A percentile compares a stretch with the other conserved stretches of the same genome.
Evolutionary conservation across 2,329 filamentous ascomycete species (phyloP).

Genomic region (Diplodia sapinea): DNA sequence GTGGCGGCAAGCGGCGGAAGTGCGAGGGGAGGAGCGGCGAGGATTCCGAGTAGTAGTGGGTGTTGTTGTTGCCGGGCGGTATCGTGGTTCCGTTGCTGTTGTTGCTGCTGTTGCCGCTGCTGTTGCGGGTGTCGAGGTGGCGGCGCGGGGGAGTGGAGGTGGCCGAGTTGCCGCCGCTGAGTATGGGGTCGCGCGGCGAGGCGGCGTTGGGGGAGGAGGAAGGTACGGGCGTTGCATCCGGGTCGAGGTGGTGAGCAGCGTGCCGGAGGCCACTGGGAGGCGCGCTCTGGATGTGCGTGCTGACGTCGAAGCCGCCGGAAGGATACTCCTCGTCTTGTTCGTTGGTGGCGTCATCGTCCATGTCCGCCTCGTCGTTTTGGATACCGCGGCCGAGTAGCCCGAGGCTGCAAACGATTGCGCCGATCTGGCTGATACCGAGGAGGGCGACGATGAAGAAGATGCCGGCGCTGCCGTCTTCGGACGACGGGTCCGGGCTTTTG

Average conservation of each 20-base stretch:
- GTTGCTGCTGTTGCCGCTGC: not conserved
- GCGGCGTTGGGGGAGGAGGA: constrained; percentile 39
- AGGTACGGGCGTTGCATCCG: constrained; percentile 7
- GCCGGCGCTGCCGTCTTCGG: constrained; percentile 68
- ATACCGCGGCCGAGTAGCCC: constrained; percentile 84
- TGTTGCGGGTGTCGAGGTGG: constrained; percentile 14
- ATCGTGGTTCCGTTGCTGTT: not conserved
- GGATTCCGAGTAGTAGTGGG: constrained; percentile 19
- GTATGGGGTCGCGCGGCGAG: constrained; percentile 42
- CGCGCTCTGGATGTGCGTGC: constrained; percentile 6
- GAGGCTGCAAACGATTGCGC: constrained; percentile 94
- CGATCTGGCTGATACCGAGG: constrained; percentile 92
- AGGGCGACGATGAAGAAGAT: constrained; percentile 80
- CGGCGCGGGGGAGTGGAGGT: not conserved
- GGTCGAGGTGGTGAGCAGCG: constrained; percentile 30
- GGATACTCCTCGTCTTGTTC: constrained; percentile 31
- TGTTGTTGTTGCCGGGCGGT: not conserved
- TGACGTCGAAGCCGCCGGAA: not conserved
- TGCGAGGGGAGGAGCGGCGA: constrained; percentile 32
- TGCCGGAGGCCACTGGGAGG: constrained; percentile 1
- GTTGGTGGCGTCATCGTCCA: constrained; percentile 27
- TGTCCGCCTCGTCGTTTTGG: constrained; percentile 54
- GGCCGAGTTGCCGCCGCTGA: constrained; percentile 37
- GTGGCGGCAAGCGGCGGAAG: constrained; percentile 18
- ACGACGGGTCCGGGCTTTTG: constrained; percentile 74